Conservation (phyloP, 345 rosid species). For the Eucalyptus leucophloia region DNA sequence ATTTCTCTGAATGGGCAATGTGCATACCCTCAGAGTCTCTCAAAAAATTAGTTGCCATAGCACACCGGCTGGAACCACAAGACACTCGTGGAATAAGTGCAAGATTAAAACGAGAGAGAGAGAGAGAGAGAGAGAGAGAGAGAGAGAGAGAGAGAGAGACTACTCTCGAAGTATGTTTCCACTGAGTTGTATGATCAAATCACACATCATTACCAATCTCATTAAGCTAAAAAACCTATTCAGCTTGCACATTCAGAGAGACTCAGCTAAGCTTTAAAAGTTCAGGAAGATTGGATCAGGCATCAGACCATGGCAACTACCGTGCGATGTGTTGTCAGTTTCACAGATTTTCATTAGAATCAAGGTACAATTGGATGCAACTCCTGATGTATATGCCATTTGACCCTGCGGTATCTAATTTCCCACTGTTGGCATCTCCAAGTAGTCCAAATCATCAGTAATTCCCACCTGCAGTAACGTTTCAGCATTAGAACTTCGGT, state of each 20-base stretch:
- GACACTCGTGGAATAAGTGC: not conserved
- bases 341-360: not conserved
- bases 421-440: slow-evolving; percentile 32
- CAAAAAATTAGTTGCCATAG: not conserved
- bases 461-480: slow-evolving; percentile 44
- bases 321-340: not conserved
- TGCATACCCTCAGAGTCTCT: not conserved
- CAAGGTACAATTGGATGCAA: not conserved
- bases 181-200: not conserved
- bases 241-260: not conserved
- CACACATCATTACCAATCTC: not conserved
- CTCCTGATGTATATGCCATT: not conserved
- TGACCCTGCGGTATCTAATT: not conserved
- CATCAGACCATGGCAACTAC: not conserved
- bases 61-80: not conserved
- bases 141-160: not conserved
- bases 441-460: slow-evolving; percentile 78
- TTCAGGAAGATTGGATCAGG: not conserved
- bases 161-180: not conserved
- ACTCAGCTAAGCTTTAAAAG: not conserved
- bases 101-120: too few species aligned
- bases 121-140: too few species aligned
- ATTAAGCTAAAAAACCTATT: not conserved
- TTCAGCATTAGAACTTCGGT: not conserved
- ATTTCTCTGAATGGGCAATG: not conserved